Base-by-base conservation (phyloP, 108 stramenopile species). In the Aurantiochytrium sp. region DNA sequence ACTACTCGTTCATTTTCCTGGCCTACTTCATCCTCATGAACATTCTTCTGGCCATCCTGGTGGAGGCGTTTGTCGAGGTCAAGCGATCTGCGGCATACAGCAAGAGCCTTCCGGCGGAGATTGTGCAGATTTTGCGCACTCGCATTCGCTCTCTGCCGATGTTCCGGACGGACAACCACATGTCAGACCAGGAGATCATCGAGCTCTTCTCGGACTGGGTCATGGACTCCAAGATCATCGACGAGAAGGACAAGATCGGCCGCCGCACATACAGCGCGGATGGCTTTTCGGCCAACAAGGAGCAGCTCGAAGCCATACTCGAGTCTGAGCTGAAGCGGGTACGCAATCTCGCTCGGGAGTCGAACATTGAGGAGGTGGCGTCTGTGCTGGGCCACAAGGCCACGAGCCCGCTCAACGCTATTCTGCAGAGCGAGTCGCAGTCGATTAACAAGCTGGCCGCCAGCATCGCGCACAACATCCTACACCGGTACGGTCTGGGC, bases 21-120 rank as follows among this genome's bases (percentile, higher is more conserved):
- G 59, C 27, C 45, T 87, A 53, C 42, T 87, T 87, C 68, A 55
- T 87, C 22, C 68, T 87, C 19, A 31, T 87, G 65, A 87, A 87
- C 37, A 48, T 87, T 34, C 31, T 87, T 21, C 68, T 87, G 34
- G 87, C 87, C 6, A 87, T 87, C 31, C 30, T 87, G n/a, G 87
- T 87, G 30, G 87, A 87, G 2, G 87, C 65, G 10, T 87, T 45
- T 48, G 73, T 81, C 4, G 73, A 81, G 32, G 73, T 81, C 19
- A 81, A 81, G 32, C 39, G 27, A 27, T 41, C 73, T 27, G 73
- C 73, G 17, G 73, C 8, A 2, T 48, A 39, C 24, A 81, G 73
- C 30, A 22, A 81, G 45, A 81, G 42, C 42, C 73, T 81, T 12
- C 73, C 73, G 27, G 36, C 73, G 2, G 73, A 81, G 1, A 24